These are phyloP conservation scores for Microsporum canis DNA, from an alignment of 2,329 filamentous ascomycete genomes.

Conservation along the genomic window DNA sequence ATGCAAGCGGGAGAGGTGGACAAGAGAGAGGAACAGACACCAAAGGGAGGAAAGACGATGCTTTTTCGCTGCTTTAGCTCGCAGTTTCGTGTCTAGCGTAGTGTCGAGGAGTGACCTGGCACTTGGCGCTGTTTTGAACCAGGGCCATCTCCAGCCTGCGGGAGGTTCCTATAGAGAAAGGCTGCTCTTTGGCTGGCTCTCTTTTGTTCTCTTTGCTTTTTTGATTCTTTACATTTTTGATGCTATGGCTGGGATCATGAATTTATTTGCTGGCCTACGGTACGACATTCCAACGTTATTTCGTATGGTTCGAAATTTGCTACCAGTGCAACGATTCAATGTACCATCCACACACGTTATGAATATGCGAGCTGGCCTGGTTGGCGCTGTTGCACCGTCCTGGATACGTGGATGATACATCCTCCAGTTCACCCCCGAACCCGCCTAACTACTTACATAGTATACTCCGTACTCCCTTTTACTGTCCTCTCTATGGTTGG, in stretches of 20 bases:
- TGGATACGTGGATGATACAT: slow-evolving; percentile 3
- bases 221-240: not conserved
- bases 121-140: slow-evolving; percentile 12
- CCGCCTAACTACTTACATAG: not conserved
- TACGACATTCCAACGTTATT: not conserved
- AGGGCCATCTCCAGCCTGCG: slow-evolving; percentile 4
- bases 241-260: not conserved
- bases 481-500: not conserved
- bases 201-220: not conserved
- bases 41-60: not conserved
- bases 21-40: not conserved
- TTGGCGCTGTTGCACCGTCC: slow-evolving; percentile 3
- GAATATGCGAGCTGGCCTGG: not conserved
- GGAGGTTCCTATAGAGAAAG: not conserved
- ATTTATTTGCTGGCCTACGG: not conserved
- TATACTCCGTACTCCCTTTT: not conserved
- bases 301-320: not conserved
- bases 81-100: slow-evolving; percentile 9
- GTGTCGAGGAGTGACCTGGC: slow-evolving; percentile 9
- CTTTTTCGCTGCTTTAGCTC: not conserved
- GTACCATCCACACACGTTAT: not conserved
- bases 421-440: not conserved
- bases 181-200: not conserved
- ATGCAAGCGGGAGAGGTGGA: not conserved
- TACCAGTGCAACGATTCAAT: not conserved